These are phyloP conservation scores for Boeremia exigua DNA, from an alignment of 2,329 filamentous ascomycete species.

Conservation along the genomic window DNA sequence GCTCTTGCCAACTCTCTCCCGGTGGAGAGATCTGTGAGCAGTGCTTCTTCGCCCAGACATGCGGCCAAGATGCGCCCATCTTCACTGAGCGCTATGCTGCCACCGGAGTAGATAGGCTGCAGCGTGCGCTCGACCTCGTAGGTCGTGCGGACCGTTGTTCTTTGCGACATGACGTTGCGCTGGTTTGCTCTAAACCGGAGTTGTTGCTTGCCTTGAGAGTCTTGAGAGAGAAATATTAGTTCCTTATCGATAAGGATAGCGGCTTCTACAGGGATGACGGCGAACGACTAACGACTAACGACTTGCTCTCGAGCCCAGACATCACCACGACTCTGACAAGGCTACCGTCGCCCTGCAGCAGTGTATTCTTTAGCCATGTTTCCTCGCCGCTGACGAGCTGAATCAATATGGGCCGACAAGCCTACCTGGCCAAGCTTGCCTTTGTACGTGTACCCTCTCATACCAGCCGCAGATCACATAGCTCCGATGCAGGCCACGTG, in stretches of 20 bases:
- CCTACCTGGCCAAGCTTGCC: constrained; percentile 47
- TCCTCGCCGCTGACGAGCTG: background rate
- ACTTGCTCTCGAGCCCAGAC: too few species aligned
- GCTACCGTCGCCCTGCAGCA: background rate
- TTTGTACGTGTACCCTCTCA: constrained; percentile 33
- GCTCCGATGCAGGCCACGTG: background rate
- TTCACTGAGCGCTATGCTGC: constrained; percentile 81
- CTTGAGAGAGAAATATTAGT: constrained; percentile 38
- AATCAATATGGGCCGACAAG: constrained; percentile 44
- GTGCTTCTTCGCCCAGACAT: constrained; percentile 87
- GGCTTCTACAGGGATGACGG: background rate
- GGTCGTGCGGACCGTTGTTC: constrained; percentile 75
- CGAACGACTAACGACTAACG: constrained; percentile 1
- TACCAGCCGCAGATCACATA: background rate
- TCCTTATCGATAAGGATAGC: constrained; percentile 44
- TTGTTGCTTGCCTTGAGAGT: background rate
- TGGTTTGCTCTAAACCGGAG: constrained; percentile 13
- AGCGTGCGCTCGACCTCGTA: constrained; percentile 85
- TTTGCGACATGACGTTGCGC: constrained; percentile 56
- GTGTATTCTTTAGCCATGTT: background rate
- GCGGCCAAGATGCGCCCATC: constrained; percentile 84
- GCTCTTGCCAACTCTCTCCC: constrained; percentile 83
- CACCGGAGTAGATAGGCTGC: constrained; percentile 92
- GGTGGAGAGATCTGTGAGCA: constrained; percentile 83
- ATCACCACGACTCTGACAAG: background rate